Conservation (phyloP, 2,329 filamentous ascomycete species). For the Fusarium hainanense region DNA sequence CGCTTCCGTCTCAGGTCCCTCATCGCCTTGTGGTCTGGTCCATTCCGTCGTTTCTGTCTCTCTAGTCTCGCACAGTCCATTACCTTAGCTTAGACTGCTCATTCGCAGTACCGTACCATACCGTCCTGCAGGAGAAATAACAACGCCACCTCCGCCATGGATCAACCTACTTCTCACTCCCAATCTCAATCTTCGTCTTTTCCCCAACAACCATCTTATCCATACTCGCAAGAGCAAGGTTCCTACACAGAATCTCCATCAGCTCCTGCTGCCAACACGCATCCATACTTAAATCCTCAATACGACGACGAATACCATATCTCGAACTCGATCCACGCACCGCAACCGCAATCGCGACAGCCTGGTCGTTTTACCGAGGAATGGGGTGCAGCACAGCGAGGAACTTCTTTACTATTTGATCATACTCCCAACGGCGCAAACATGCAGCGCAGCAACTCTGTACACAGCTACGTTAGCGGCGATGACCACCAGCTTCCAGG, state of each 20-base stretch:
- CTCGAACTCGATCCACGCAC: constrained; percentile 33
- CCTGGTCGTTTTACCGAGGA: constrained; percentile 73
- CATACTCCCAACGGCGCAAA: constrained; percentile 50
- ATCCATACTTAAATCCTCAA: constrained; percentile 20
- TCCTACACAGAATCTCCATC: constrained; percentile 39
- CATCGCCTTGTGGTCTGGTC: constrained; percentile 28
- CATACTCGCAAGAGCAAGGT: constrained; percentile 38
- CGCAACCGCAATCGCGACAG: constrained; percentile 39
- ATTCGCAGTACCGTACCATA: constrained; percentile 9
- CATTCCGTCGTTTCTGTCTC: constrained; percentile 28
- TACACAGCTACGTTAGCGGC: constrained; percentile 64
- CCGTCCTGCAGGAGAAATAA: constrained; percentile 34
- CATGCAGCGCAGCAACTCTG: constrained; percentile 72
- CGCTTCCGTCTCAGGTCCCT: constrained; percentile 20
- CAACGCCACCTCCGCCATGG: constrained; percentile 49
- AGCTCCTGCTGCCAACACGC: constrained; percentile 31
- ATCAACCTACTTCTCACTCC: constrained; percentile 41
- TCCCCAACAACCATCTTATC: constrained; percentile 34
- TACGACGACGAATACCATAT: constrained; percentile 38
- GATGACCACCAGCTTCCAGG: constrained; percentile 57
- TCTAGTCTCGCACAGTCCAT: constrained; percentile 23
- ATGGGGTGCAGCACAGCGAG: constrained; percentile 76
- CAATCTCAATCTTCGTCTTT: constrained; percentile 41
- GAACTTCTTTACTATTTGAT: constrained; percentile 69
- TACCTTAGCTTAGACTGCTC: constrained; percentile 14